These are phyloP conservation scores for Carex sylvatica DNA, from an alignment of 202 grass and related monocot species.

Conservation along the genomic window DNA sequence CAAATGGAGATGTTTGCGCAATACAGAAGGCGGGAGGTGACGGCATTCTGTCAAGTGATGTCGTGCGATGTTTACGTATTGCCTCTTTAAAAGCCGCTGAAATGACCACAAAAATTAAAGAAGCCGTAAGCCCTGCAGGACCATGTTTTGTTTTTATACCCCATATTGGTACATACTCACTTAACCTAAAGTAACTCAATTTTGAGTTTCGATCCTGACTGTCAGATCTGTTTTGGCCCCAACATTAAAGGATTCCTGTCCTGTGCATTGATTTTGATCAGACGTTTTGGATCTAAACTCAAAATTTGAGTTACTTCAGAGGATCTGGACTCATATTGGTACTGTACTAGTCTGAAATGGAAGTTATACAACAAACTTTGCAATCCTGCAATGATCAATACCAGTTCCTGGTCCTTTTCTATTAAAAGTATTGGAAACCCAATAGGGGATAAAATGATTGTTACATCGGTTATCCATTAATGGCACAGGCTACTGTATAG, in stretches of 20 bases:
- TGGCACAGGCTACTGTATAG: not conserved
- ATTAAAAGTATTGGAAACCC: not conserved
- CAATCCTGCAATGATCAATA: not conserved
- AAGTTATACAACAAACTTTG: slow-evolving; percentile 1
- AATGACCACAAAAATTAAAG: slow-evolving; percentile 91
- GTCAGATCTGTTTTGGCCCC: too few species aligned
- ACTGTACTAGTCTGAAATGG: not conserved
- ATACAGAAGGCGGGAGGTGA: slow-evolving; percentile 93
- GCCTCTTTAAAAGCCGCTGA: slow-evolving; percentile 76
- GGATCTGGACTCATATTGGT: not conserved
- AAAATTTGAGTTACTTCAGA: too few species aligned
- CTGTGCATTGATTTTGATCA: too few species aligned
- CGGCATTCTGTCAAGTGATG: slow-evolving; percentile 70
- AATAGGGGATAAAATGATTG: not conserved
- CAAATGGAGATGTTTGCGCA: slow-evolving; percentile 82
- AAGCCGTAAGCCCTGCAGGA: slow-evolving; percentile 43
- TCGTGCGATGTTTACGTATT: slow-evolving; percentile 91
- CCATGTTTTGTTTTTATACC: slow-evolving; percentile 6
- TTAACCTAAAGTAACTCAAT: too few species aligned
- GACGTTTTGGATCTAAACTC: too few species aligned
- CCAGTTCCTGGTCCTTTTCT: slow-evolving; percentile 8
- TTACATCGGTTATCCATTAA: not conserved
- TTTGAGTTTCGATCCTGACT: too few species aligned
- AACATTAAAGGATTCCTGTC: too few species aligned
- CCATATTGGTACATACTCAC: not conserved